Percentiles rank a stretch among this genome's conserved stretches.
Conservation (phyloP, 2,329 filamentous ascomycete genomes). For the Neospermospora avenae region DNA sequence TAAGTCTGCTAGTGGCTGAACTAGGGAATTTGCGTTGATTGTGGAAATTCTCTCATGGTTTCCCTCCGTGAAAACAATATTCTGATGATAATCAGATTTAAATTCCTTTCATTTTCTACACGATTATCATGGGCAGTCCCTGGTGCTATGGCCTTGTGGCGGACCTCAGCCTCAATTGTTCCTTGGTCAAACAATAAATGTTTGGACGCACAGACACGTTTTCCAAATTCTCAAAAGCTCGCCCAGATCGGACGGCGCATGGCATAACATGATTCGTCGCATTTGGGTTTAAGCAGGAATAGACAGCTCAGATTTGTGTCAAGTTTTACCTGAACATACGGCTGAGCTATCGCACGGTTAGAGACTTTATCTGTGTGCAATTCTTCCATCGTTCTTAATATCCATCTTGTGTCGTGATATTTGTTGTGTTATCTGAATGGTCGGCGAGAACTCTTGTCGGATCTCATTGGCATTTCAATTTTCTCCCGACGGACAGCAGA, state of each 20-base stretch:
- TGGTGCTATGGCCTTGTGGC: background rate
- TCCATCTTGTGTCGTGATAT: background rate
- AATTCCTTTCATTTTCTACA: too few species aligned
- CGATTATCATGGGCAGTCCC: too few species aligned
- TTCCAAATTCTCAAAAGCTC: background rate
- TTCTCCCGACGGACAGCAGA: background rate
- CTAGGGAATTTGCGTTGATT: too few species aligned
- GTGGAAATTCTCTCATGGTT: too few species aligned
- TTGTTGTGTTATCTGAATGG: background rate
- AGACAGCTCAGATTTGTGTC: background rate
- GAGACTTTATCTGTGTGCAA: background rate
- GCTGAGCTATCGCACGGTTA: background rate
- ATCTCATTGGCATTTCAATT: background rate
- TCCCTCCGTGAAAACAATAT: too few species aligned
- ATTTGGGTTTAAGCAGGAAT: background rate
- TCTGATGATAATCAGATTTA: too few species aligned
- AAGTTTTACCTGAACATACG: background rate
- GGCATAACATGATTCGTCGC: background rate
- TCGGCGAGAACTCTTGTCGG: background rate
- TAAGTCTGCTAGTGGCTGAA: too few species aligned
- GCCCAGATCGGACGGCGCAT: background rate
- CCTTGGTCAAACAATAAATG: background rate
- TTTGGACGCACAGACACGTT: background rate
- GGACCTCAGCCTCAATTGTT: background rate
- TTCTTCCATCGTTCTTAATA: background rate